Base-by-base conservation (phyloP, 2,329 filamentous ascomycete species). In the Calcarisporium arbuscula region DNA sequence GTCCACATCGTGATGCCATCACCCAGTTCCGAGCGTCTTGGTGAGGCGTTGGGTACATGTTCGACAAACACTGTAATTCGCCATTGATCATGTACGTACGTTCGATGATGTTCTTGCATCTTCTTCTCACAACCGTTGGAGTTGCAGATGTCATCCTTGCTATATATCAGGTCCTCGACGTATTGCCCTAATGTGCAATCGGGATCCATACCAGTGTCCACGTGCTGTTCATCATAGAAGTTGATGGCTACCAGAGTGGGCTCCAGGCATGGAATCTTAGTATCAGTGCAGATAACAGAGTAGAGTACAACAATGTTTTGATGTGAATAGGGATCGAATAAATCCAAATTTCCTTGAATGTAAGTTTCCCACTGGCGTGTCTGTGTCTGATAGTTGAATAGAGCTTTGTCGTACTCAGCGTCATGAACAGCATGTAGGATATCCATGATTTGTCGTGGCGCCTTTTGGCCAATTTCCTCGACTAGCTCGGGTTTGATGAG, bases 301-400 rank as follows among this genome's bases (percentile, higher is more conserved):
- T 94, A 94, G 8, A 98, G 66, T 3, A 96, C 85, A 9, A 94
- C 87, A 40, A 98, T 95, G 51, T 92, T 95, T 52, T 98, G 92
- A 52, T 98, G 94, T 1, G 87, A 85, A 53, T 88, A 92, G 0
- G 94, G 92, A 53, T 98, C 88, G 48, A 95, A 98, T 2, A 96
- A 71, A 51, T 94, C 84, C 20, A 84, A 68, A 46, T 92, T 94
- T 11, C 86, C 87, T 32, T 90, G 80, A 16, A 95, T 82, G 50
- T 95, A 95, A 19, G 86, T 85, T 54, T 98, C 92, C 92, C 92
- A 98, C 48, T 95, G 89, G 19, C 86, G 78, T 37, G 88, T 95
- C 54, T 96, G 90, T 0, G 87, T 95, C 56, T 88, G 78, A 54
- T 96, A 98, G 48, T 89, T 88, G 60, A 95, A 86, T 21, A 94